Percentiles rank a stretch among this genome's conserved stretches.
Conservation (phyloP, 352 stramenopile genomes). For the Phytophthora agathidicida region DNA sequence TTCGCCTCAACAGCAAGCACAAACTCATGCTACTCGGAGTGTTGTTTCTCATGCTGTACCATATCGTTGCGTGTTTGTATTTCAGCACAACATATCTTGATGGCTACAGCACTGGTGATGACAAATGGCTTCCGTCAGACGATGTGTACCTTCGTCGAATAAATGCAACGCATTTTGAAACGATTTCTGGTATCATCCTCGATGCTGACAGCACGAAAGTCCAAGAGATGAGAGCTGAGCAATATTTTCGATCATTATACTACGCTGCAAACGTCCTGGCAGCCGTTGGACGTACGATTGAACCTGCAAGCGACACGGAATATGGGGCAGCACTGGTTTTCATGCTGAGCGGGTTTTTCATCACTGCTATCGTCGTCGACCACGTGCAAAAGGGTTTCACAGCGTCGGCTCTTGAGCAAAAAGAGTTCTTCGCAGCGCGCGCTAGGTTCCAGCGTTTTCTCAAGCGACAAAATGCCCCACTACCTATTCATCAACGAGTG, state of each 20-base stretch:
- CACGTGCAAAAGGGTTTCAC: slow-evolving; percentile 74
- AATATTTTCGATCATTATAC: slow-evolving; percentile 68
- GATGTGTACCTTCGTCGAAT: slow-evolving; percentile 45
- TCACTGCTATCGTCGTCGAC: slow-evolving; percentile 73
- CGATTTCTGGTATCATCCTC: slow-evolving; percentile 30
- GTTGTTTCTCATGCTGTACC: slow-evolving; percentile 54
- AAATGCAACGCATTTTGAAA: slow-evolving; percentile 40
- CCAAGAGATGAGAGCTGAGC: slow-evolving; percentile 39
- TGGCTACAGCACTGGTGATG: slow-evolving; percentile 46
- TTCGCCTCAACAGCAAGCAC: slow-evolving; percentile 43
- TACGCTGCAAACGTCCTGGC: slow-evolving; percentile 62
- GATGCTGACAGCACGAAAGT: slow-evolving; percentile 26
- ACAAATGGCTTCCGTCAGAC: slow-evolving; percentile 54
- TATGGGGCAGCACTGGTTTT: slow-evolving; percentile 56
- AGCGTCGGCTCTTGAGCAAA: slow-evolving; percentile 67
- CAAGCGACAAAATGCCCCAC: slow-evolving; percentile 58
- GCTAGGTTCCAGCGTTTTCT: slow-evolving; percentile 68
- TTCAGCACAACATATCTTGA: slow-evolving; percentile 57
- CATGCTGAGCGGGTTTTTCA: slow-evolving; percentile 73
- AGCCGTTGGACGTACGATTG: slow-evolving; percentile 47
- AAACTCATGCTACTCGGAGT: slow-evolving; percentile 47
- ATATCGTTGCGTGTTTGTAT: slow-evolving; percentile 57
- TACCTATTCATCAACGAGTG: slow-evolving; percentile 58
- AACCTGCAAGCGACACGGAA: slow-evolving; percentile 55
- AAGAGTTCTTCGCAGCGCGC: slow-evolving; percentile 68